phyloP scores from a whole-genome alignment of 805 yeast genomes.

The Danielia oregonensis region DNA sequence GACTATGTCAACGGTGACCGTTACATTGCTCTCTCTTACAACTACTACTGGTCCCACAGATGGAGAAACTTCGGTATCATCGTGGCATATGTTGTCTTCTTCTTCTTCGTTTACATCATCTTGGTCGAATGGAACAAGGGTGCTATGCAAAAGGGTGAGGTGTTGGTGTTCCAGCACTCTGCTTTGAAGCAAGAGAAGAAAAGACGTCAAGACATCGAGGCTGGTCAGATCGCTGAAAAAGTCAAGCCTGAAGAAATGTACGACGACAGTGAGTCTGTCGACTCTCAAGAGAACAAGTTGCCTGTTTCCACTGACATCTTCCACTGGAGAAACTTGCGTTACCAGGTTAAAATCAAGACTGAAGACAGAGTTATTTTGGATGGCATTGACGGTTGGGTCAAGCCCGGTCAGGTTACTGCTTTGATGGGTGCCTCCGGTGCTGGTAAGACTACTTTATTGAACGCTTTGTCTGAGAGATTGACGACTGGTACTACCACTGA shows the following conservation, averaged over 20 bases:
- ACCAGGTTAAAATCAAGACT: conserved; percentile 52
- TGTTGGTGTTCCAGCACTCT: conserved; percentile 49
- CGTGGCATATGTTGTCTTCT: conserved; percentile 51
- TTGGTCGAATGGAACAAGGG: conserved; percentile 58
- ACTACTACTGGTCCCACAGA: conserved; percentile 43
- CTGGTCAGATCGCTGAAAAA: not conserved
- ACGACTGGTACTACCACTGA: conserved; percentile 23
- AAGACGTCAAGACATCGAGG: not conserved
- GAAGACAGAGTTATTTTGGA: conserved; percentile 3
- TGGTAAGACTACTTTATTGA: conserved; percentile 44
- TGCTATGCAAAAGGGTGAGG: conserved; percentile 69
- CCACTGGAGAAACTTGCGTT: conserved; percentile 76
- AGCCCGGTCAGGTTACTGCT: conserved; percentile 68
- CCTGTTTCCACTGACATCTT: conserved; percentile 35
- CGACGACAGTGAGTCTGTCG: too few relatives aligned
- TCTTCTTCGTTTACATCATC: conserved; percentile 49
- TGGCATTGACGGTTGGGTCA: conserved; percentile 14
- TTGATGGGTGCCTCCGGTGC: conserved; percentile 54
- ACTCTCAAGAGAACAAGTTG: conserved; percentile 3
- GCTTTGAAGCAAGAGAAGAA: conserved; percentile 1
- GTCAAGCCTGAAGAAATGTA: too few relatives aligned
- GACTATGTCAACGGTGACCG: conserved; percentile 23
- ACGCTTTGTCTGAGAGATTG: conserved; percentile 30
- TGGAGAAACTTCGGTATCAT: conserved; percentile 69
- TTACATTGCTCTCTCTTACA: conserved; percentile 37